Evolutionary conservation across 2,329 filamentous ascomycete species (phyloP).

Genomic region (Phyllosticta citriasiana): DNA sequence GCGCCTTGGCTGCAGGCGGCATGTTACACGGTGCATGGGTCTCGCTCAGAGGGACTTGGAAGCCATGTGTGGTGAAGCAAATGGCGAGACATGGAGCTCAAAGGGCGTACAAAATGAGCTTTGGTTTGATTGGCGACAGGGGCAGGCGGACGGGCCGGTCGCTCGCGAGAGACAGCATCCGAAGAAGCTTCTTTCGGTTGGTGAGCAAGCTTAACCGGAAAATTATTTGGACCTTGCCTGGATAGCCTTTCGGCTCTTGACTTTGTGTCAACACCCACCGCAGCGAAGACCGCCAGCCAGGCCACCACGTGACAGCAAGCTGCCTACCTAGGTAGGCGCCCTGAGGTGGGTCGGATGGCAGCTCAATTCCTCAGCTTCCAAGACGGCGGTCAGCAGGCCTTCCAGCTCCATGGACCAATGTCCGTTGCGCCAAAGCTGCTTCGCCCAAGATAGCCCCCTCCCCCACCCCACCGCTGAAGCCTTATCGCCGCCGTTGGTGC

Average conservation of each 20-base stretch:
- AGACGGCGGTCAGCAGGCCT: neutral
- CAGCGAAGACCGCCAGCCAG: neutral
- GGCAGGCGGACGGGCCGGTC: neutral
- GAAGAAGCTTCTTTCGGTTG: neutral
- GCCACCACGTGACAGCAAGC: neutral
- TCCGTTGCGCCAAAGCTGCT: neutral
- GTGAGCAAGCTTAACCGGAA: neutral
- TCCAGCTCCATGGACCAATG: neutral
- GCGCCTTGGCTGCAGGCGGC: neutral
- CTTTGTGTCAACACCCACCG: neutral
- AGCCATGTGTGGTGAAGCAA: no score
- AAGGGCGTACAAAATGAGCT: no score
- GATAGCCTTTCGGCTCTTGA: neutral
- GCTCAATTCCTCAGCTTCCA: neutral
- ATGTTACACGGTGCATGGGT: no score
- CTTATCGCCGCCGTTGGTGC: neutral
- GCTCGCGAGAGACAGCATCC: neutral
- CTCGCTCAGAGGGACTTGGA: no score
- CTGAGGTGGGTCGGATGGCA: no score
- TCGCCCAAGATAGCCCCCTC: neutral
- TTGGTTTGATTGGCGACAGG: no score
- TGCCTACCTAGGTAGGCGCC: no score
- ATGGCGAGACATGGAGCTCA: no score
- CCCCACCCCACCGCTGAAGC: neutral
- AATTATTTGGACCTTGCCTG: neutral